phyloP scores from a whole-genome alignment of 345 rosid genomes.

The Pistacia integerrima region DNA sequence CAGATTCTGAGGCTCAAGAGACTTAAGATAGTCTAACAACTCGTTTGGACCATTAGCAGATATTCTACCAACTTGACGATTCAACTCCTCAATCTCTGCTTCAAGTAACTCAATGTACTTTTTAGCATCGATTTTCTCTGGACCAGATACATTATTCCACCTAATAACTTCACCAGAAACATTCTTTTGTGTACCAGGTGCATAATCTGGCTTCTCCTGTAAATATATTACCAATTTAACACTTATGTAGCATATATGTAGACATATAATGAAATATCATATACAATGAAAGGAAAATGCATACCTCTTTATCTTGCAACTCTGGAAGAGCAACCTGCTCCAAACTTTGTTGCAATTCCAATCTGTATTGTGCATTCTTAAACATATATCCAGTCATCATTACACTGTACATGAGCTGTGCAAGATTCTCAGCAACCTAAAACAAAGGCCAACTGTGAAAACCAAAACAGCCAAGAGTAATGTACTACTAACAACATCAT shows the following conservation, averaged over 20 bases:
- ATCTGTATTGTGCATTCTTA: constrained; percentile 80
- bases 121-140: constrained; percentile 87
- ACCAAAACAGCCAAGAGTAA: constrained; percentile 11
- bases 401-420: constrained; percentile 94
- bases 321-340: constrained; percentile 91
- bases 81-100: constrained; percentile 92
- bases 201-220: constrained; percentile 73
- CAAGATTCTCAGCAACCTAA: constrained; percentile 98
- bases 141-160: constrained; percentile 89
- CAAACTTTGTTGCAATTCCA: constrained; percentile 92
- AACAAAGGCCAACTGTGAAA: constrained; percentile 21
- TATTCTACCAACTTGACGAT: constrained; percentile 71
- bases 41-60: constrained; percentile 73
- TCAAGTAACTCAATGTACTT: constrained; percentile 91
- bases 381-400: constrained; percentile 99
- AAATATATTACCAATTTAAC: constrained; percentile 6
- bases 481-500: background rate
- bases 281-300: background rate
- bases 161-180: constrained; percentile 91
- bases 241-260: background rate
- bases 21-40: constrained; percentile 80
- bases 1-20: constrained; percentile 94
- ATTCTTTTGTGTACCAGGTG: constrained; percentile 92
- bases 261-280: background rate
- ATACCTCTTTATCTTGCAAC: constrained; percentile 63